Evolutionary conservation across 2,329 filamentous ascomycete genomes (phyloP), one percentile per base, ranked within the genome.

Genomic region (Colletotrichum graminicola): DNA sequence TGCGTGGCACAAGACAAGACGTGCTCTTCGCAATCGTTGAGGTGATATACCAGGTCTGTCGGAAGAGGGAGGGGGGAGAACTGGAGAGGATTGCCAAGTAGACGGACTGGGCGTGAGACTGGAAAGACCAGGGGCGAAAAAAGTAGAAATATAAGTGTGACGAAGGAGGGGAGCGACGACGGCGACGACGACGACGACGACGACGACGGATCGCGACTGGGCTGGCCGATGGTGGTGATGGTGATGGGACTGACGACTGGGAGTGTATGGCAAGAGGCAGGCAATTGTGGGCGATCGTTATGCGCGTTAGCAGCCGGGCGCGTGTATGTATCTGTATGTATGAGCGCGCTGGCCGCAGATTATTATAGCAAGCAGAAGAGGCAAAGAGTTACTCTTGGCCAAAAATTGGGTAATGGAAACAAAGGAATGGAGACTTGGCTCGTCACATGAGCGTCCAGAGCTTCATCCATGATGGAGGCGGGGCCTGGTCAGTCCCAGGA

Each of bases 401-500:
- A 69, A 78, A 75, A 75, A 85, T 86, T 85, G 82, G 77, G 84
- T 85, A 86, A 86, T 85, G 76, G 76, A 85, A 86, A 85, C 80
- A 77, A 77, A 79, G 78, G 77, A 79, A 79, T 83, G 82, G 80
- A 78, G 75, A 76, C 78, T 76, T 78, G 75, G 77, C 76, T 76
- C 78, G 73, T 82, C 80, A 77, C 79, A 78, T 82, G 80, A 80
- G 76, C 77, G 52, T 71, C 59, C 69, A 64, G 66, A 71, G 69
- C 65, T 71, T 71, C 69, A 64, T 64, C 66, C 59, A 68, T n/a
- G 47, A 71, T 68, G 65, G 65, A 71, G 69, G 69, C 69, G 69
- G 69, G 68, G 65, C 45, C 69, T 68, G 68, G 68, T 71, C 59
- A 47, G 11, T 69, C 10, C 29, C 45, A 47, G 45, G 21, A 60